These are phyloP conservation scores for Auxenochlorella pyrenoidosa DNA, from an alignment of 139 green algal genomes.

Conservation along the genomic window DNA sequence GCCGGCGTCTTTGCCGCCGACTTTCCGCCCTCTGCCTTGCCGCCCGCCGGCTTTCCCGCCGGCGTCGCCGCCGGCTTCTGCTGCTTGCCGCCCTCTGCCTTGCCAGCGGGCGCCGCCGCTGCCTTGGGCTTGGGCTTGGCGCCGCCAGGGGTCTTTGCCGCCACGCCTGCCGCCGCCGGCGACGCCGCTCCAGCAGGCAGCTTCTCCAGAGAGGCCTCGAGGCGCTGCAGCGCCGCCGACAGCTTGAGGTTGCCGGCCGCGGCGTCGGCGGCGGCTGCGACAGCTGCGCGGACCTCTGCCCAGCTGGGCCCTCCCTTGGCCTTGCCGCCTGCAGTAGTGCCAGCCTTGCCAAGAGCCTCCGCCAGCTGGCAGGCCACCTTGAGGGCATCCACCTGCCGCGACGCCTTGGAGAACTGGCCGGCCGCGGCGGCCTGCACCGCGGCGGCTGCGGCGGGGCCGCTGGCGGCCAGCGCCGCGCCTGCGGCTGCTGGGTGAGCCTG, in stretches of 20 bases:
- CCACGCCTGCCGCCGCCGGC: neutral
- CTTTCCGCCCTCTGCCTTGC: neutral
- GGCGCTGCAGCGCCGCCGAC: conserved; percentile 5
- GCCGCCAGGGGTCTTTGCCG: neutral
- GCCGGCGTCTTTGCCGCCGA: neutral
- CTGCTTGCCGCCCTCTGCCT: neutral
- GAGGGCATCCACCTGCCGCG: conserved; percentile 28
- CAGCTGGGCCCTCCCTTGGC: neutral
- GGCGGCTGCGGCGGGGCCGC: neutral
- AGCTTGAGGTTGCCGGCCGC: conserved; percentile 18
- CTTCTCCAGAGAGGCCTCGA: conserved; percentile 7
- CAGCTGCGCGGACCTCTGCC: neutral
- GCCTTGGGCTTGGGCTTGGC: neutral
- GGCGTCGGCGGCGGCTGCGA: neutral
- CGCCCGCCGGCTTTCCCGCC: neutral
- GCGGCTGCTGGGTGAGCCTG: neutral
- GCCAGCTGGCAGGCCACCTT: conserved; percentile 39
- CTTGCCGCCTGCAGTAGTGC: neutral
- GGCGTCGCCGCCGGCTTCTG: neutral
- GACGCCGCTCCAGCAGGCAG: neutral
- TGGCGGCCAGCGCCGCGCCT: neutral
- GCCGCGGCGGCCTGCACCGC: neutral
- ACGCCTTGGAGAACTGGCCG: conserved; percentile 9
- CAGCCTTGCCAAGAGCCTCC: conserved; percentile 37
- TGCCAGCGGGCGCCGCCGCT: neutral